Conservation (phyloP, 1,284 basidiomycete genomes). For the Tetrapyrgos nigripes region DNA sequence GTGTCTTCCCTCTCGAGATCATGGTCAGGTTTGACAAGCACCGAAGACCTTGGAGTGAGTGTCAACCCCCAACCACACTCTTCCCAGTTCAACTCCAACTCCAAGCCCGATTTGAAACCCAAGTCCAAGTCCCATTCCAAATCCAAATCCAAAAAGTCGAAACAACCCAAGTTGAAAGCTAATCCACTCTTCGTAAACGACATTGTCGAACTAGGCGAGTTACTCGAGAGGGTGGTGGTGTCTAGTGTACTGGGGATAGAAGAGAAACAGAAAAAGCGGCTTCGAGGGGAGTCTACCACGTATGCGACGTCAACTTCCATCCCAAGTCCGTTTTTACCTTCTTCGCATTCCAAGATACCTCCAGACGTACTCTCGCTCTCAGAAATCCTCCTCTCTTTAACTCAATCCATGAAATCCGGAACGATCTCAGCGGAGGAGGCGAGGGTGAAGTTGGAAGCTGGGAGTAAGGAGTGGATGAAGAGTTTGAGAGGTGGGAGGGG, state of each 20-base stretch:
- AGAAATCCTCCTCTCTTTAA: conserved; percentile 42
- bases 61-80: no score
- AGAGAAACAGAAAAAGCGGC: neutral
- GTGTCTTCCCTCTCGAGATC: conserved; percentile 19
- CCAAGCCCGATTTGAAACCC: no score
- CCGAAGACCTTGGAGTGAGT: neutral
- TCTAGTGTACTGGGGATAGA: neutral
- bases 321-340: conserved; percentile 1
- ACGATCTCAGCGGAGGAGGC: conserved; percentile 53
- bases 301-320: conserved; percentile 22
- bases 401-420: conserved; percentile 44
- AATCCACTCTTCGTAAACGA: conserved; percentile 36
- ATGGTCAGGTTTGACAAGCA: conserved; percentile 15
- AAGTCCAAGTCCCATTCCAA: no score
- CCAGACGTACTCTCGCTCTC: conserved; percentile 40
- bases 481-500: neutral
- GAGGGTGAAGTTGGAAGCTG: conserved; percentile 50
- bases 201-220: conserved; percentile 44
- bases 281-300: conserved; percentile 7
- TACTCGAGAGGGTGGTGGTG: conserved; percentile 33
- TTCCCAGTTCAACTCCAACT: no score
- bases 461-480: conserved; percentile 1
- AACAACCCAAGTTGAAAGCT: neutral
- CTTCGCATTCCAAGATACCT: conserved; percentile 36
- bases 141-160: no score